Conservation (phyloP, 2,329 filamentous ascomycete genomes). For the Parastagonospora nodorum region DNA sequence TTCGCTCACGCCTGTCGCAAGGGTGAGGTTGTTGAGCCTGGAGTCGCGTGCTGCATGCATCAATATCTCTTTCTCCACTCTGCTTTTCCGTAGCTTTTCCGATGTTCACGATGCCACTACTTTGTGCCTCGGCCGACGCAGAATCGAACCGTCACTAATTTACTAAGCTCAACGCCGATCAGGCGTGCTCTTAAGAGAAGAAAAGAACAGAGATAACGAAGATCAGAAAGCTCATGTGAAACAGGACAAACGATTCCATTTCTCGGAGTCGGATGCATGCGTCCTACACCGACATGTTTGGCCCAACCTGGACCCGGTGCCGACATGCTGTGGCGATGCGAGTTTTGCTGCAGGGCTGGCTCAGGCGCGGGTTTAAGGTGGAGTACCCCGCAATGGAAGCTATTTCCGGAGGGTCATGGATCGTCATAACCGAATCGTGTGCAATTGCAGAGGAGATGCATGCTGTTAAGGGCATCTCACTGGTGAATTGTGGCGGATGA, state of each 20-base stretch:
- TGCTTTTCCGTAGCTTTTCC: constrained; percentile 5
- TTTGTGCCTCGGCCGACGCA: constrained; percentile 2
- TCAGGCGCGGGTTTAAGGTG: constrained; percentile 1
- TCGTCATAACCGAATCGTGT: too few species aligned
- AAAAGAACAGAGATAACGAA: not conserved
- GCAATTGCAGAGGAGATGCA: too few species aligned
- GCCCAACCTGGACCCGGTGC: not conserved
- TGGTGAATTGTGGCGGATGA: too few species aligned
- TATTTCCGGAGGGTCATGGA: constrained; percentile 1
- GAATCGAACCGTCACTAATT: too few species aligned
- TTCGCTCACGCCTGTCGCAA: not conserved
- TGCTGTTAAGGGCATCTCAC: too few species aligned
- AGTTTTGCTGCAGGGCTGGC: not conserved
- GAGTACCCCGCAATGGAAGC: constrained; percentile 1
- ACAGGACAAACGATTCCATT: not conserved
- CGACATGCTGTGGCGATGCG: not conserved
- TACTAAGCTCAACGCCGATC: too few species aligned
- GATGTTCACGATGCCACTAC: not conserved
- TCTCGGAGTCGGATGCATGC: not conserved
- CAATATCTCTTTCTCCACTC: not conserved
- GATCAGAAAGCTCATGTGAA: not conserved
- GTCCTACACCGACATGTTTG: not conserved
- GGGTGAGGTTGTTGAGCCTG: not conserved
- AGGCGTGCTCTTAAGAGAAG: too few species aligned
- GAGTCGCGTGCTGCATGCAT: not conserved